phyloP scores from a whole-genome alignment of 169 alveolate species.

The Cryptosporidium parvum region DNA sequence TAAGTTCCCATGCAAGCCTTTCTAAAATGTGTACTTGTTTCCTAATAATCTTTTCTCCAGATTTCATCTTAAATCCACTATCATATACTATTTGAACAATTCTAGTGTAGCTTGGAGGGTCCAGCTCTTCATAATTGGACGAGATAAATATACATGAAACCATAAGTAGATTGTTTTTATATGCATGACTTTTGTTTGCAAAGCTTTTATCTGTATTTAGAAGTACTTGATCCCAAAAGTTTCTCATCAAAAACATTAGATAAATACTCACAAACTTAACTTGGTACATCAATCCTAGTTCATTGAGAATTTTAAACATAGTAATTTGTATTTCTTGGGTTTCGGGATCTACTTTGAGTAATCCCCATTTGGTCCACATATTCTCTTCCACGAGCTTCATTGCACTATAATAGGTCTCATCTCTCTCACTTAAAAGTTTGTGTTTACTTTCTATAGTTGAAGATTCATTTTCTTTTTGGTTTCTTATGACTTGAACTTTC shows the following conservation, averaged over 20 bases:
- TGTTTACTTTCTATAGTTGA: no score
- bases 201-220: background rate
- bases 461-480: background rate
- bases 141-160: conserved; percentile 36
- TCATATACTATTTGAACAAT: background rate
- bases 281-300: conserved; percentile 10
- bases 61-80: background rate
- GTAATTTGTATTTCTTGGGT: conserved; percentile 4
- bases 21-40: conserved; percentile 40
- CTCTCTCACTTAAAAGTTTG: background rate
- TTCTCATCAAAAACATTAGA: conserved; percentile 31
- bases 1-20: conserved; percentile 19
- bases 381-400: conserved; percentile 22
- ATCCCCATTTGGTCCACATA: background rate
- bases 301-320: conserved; percentile 4
- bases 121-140: conserved; percentile 49
- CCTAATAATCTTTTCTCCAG: conserved; percentile 1
- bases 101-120: conserved; percentile 21
- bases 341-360: background rate
- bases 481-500: background rate
- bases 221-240: conserved; percentile 12
- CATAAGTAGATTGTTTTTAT: conserved; percentile 2
- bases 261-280: conserved; percentile 37
- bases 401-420: conserved; percentile 12
- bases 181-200: background rate